Conservation (phyloP, 2,329 filamentous ascomycete species). For the Cadophora gregata region DNA sequence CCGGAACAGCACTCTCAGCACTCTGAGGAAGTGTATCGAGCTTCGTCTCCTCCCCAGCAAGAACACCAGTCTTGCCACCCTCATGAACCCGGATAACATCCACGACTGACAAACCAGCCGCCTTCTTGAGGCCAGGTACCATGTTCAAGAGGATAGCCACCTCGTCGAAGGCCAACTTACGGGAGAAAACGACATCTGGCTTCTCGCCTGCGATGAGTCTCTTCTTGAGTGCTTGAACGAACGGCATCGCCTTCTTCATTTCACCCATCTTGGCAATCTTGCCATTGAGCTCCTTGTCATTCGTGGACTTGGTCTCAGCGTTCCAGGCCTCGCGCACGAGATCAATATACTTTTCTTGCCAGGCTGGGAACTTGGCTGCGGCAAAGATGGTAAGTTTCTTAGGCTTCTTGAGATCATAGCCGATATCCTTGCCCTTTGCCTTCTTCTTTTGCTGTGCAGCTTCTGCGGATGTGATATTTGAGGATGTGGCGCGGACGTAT, state of each 20-base stretch:
- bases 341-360: slow-evolving; percentile 91
- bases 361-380: slow-evolving; percentile 79
- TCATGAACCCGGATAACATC: slow-evolving; percentile 76
- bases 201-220: slow-evolving; percentile 75
- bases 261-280: slow-evolving; percentile 83
- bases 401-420: slow-evolving; percentile 88
- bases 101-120: slow-evolving; percentile 71
- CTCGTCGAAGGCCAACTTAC: slow-evolving; percentile 89
- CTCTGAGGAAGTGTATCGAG: slow-evolving; percentile 60
- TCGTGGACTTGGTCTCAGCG: slow-evolving; percentile 62
- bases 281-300: slow-evolving; percentile 82
- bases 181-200: slow-evolving; percentile 73
- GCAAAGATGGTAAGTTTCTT: slow-evolving; percentile 91
- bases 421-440: slow-evolving; percentile 85
- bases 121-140: slow-evolving; percentile 78
- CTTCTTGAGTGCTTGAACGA: slow-evolving; percentile 86
- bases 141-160: slow-evolving; percentile 76
- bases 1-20: slow-evolving; percentile 81
- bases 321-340: slow-evolving; percentile 76
- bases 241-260: slow-evolving; percentile 98
- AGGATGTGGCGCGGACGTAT: slow-evolving; percentile 76
- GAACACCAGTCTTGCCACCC: slow-evolving; percentile 69
- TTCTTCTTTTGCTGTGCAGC: slow-evolving; percentile 84
- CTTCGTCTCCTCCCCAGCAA: slow-evolving; percentile 59
- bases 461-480: slow-evolving; percentile 86